phyloP scores from a whole-genome alignment of 2,329 filamentous ascomycete genomes.

The Aspergillus spinulosporus region DNA sequence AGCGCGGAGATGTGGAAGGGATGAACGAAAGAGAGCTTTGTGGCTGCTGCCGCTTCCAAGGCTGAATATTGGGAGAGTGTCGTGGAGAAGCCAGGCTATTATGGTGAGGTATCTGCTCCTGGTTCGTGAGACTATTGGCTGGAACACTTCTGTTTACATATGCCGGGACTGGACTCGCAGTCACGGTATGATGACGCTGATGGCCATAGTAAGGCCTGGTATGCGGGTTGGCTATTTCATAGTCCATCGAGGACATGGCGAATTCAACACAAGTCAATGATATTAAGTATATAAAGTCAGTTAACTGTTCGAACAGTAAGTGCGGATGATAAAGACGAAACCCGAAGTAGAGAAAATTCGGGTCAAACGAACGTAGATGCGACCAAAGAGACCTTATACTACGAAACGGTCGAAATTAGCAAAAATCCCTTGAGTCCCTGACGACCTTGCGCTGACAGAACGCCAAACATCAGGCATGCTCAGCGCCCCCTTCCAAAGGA shows the following conservation, averaged over 20 bases:
- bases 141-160: slow-evolving; percentile 20
- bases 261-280: slow-evolving; percentile 15
- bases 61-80: slow-evolving; percentile 27
- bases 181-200: slow-evolving; percentile 24
- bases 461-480: slow-evolving; percentile 24
- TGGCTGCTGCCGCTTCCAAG: slow-evolving; percentile 35
- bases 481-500: slow-evolving; percentile 31
- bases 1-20: slow-evolving; percentile 32
- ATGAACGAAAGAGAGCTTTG: slow-evolving; percentile 39
- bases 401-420: slow-evolving; percentile 7
- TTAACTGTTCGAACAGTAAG: slow-evolving; percentile 16
- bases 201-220: slow-evolving; percentile 18
- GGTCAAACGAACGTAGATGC: slow-evolving; percentile 9
- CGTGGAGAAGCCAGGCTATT: slow-evolving; percentile 22
- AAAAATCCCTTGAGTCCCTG: slow-evolving; percentile 32
- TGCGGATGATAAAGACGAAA: slow-evolving; percentile 13
- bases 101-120: slow-evolving; percentile 15
- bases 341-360: slow-evolving; percentile 17
- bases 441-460: slow-evolving; percentile 22
- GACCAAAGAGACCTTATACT: slow-evolving; percentile 34
- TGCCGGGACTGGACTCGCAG: slow-evolving; percentile 20
- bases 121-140: slow-evolving; percentile 22
- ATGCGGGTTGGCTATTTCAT: slow-evolving; percentile 26
- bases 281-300: slow-evolving; percentile 2
- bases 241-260: slow-evolving; percentile 36